A percentile compares a stretch with the other conserved stretches of the same genome.
These are phyloP conservation scores for Gossypioides kirkii DNA, from an alignment of 345 rosid species.

Conservation along the genomic window DNA sequence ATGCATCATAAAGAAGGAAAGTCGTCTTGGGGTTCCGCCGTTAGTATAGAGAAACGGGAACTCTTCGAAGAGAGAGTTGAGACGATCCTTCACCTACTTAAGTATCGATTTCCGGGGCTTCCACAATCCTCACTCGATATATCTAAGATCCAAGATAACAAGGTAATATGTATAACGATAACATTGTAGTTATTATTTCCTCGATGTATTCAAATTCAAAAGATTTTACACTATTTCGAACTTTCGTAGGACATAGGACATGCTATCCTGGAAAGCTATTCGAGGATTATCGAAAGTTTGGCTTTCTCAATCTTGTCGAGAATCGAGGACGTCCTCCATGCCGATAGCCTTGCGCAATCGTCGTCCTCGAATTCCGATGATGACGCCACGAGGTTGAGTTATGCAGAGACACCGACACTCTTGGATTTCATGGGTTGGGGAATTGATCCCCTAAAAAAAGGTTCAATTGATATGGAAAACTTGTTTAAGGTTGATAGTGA, in stretches of 20 bases:
- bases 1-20: slow-evolving; percentile 70
- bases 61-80: slow-evolving; percentile 91
- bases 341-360: slow-evolving; percentile 43
- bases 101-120: slow-evolving; percentile 76
- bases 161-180: slow-evolving; percentile 32
- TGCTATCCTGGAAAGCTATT: slow-evolving; percentile 89
- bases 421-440: slow-evolving; percentile 15
- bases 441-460: not conserved
- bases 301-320: slow-evolving; percentile 72
- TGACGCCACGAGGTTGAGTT: not conserved
- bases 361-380: slow-evolving; percentile 8
- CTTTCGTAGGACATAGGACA: slow-evolving; percentile 77
- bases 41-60: slow-evolving; percentile 91
- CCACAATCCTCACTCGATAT: slow-evolving; percentile 87
- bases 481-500: slow-evolving; percentile 6
- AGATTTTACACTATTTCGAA: not conserved
- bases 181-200: not conserved
- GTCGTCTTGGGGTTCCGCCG: slow-evolving; percentile 82
- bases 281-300: slow-evolving; percentile 87
- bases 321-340: slow-evolving; percentile 79
- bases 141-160: slow-evolving; percentile 80
- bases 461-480: not conserved
- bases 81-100: slow-evolving; percentile 65
- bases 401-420: slow-evolving; percentile 1
- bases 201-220: not conserved